Base-by-base conservation (phyloP, 805 yeast genomes). In the Clavispora santaluciae region DNA sequence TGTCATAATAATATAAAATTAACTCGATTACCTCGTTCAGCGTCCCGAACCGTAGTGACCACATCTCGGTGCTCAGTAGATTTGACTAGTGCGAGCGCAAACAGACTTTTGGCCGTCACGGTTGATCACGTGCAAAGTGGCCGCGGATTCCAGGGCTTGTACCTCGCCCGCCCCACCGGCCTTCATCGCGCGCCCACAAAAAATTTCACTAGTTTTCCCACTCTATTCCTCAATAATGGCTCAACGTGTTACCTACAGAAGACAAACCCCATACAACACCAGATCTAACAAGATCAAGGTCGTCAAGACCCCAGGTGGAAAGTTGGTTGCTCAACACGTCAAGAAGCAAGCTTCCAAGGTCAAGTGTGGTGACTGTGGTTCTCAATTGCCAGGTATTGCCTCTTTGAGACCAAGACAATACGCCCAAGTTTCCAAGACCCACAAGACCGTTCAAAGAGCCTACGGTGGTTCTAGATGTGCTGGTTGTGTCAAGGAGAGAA, bases 241-340 rank as follows among this genome's bases (percentile, higher is more conserved):
- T 74, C 95, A 89, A 79, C 91, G 99, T 51, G 57, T 54, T 44
- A 54, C 58, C 40, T 54, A 51, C 54, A 54, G 58, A 54, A 54
- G 57, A 53, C 54, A 54, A 44, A 54, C 55, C 48, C 58, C 58
- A 49, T 54, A 89, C 96, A 93, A 93, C 95, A 90, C 99, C 84
- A 85, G 83, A 76, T 93, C 99, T 64, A 93, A 93, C 96, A 87
- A 86, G 81, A 91, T 93, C 81, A 91, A 86, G 90, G 95, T 91
- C 76, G 95, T 91, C 66, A 93, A 91, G 87, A 93, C 99, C 77
- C 99, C 99, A 76, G 99, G 99, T 83, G 98, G 98, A 72, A 85
- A 84, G 76, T 83, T 93, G 76, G 83, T 89, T 71, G 96, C 96
- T 70, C 96, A 90, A 76, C 99, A 93, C 80, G 79, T 88, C 68